Evolutionary conservation across 169 alveolate species (phyloP), one percentile per base, ranked within the genome.

Genomic region (Plasmodium adleri): DNA sequence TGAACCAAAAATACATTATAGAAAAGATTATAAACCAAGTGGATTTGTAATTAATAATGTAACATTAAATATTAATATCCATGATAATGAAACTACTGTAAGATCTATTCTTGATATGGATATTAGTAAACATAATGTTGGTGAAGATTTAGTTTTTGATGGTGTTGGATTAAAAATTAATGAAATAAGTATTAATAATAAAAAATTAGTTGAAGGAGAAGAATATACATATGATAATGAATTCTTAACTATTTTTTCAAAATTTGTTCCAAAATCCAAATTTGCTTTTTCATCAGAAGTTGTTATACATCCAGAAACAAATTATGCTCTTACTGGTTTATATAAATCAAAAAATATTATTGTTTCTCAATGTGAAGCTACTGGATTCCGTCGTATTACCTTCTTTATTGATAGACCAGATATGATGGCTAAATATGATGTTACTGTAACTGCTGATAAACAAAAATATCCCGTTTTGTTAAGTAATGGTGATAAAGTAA

Each of bases 321-420:
- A 96, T 78, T 86, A 93, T 76, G 93, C 93, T 54, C 89, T 95
- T 74, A 90, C 93, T 22, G 98, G 98, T 45, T 92, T 97, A 60
- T 97, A 96, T 85, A 95, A 94, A 88, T 93, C 97, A 22, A 97
- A 97, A 56, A 94, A 92, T 66, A 74, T 95, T 28, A 96, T 95
- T 70, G 95, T 96, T 71, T 96, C 99, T 1, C 99, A 97, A 92
- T 96, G 98, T 87, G 99, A 97, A 83, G 96, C 99, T 0, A 97
- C 96, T 67, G 99, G 99, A 8, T 95, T 96, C 72, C 88, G 98
- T 28, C 90, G 97, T 49, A 96, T 97, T 63, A 96, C 99, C 13
- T 96, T 90, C 88, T 96, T 93, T 94, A 91, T 96, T 52, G 99
- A 97, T 88, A 88, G 99, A 47, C 99, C 99, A 2, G 99, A 97